Base-by-base conservation (phyloP, 2,329 filamentous ascomycete genomes). In the Colletotrichum sp. region DNA sequence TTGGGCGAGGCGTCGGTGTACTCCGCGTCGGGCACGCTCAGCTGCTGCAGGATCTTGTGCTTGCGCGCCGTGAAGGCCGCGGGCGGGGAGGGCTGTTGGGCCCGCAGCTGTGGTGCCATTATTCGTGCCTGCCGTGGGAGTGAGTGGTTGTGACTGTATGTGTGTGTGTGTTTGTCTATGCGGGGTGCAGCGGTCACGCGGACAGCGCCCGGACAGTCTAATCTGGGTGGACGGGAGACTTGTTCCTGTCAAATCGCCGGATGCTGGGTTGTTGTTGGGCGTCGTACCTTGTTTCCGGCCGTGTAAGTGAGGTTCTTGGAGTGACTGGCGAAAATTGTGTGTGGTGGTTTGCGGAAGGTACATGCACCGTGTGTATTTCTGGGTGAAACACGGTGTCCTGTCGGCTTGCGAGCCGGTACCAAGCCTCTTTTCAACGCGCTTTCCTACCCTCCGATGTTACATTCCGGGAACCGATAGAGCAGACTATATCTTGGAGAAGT, bases 1-100 rank as follows among this genome's bases (percentile, higher is more conserved):
- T 98, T 98, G 4, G 96, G 96, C 2, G 95, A 98, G 9, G 94
- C 90, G 84, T 98, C 96, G 55, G 92, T 91, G 84, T 98, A 98
- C 75, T 94, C 90, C 6, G 88, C 89, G 59, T 92, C 90, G 2
- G 95, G 94, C 5, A 92, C 88, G 10, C 91, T 87, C 5, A 98
- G 92, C 78, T 93, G 91, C 57, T 89, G 85, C 16, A 98, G 86
- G 78, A 98, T 98, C 76, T 90, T 92, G 68, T 85, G 83, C 85
- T 98, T 99, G 82, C 92, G 94, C 62, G 84, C 81, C 55, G 85
- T 66, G 81, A 95, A 95, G 44, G 79, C 76, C 16, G 81, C 72
- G 7, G 84, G 82, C 5, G 84, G 83, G 77, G 69, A 18, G 82
- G 82, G 66, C 32, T 68, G 70, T 10, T 85, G 80, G 6, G 52